Conservation (phyloP, 2,329 filamentous ascomycete species). For the Pestalotiopsis sp. region DNA sequence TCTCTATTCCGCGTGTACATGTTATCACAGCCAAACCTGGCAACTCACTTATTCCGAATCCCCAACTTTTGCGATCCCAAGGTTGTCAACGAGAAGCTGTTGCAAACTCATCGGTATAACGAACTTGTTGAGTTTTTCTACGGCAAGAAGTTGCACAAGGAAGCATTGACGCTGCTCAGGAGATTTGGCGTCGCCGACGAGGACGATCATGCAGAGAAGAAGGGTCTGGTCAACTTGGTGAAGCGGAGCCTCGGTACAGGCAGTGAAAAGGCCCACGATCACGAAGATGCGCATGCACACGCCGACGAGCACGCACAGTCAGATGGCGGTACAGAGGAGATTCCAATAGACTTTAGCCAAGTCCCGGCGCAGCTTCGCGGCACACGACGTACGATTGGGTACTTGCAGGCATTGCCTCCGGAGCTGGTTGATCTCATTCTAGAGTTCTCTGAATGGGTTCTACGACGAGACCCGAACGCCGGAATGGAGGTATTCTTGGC, state of each 20-base stretch:
- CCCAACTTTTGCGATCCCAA: slow-evolving; percentile 97
- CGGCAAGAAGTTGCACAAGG: slow-evolving; percentile 88
- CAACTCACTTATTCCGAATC: slow-evolving; percentile 88
- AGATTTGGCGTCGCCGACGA: slow-evolving; percentile 65
- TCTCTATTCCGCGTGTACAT: slow-evolving; percentile 94
- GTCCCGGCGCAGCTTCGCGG: slow-evolving; percentile 64
- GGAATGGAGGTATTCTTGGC: slow-evolving; percentile 94
- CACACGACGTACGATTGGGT: slow-evolving; percentile 80
- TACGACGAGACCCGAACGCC: slow-evolving; percentile 70
- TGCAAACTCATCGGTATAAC: slow-evolving; percentile 85
- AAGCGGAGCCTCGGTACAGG: slow-evolving; percentile 10
- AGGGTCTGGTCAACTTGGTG: slow-evolving; percentile 24
- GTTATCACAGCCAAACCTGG: slow-evolving; percentile 83
- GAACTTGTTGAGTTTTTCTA: slow-evolving; percentile 98
- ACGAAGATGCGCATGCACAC: slow-evolving; percentile 20
- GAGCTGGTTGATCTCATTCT: slow-evolving; percentile 89
- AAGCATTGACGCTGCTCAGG: slow-evolving; percentile 80
- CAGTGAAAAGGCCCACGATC: slow-evolving; percentile 29
- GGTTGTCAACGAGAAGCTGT: slow-evolving; percentile 89
- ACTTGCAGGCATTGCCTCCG: slow-evolving; percentile 85
- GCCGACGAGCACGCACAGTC: slow-evolving; percentile 33
- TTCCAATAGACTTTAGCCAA: slow-evolving; percentile 12
- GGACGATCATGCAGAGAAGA: slow-evolving; percentile 46
- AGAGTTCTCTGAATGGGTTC: slow-evolving; percentile 88
- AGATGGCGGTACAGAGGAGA: slow-evolving; percentile 35